Percentiles rank a stretch among this genome's conserved stretches.
phyloP scores from a whole-genome alignment of 768 basidiomycete genomes.

The Lactarius deliciosus region DNA sequence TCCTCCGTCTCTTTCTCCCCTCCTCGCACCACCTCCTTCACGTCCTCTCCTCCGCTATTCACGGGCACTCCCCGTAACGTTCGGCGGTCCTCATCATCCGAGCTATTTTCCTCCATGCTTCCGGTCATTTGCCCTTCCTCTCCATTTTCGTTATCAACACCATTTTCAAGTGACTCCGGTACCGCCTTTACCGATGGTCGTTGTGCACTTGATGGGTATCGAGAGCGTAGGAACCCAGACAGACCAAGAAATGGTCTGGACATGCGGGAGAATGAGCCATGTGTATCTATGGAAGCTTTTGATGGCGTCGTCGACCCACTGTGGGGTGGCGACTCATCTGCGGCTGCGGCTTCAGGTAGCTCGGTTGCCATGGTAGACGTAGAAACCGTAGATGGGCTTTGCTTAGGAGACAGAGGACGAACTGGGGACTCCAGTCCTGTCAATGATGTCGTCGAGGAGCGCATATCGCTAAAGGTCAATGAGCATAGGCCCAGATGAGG shows the following conservation, averaged over 20 bases:
- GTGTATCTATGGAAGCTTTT: constrained; percentile 30
- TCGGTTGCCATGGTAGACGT: constrained; percentile 24
- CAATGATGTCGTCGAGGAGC: constrained; percentile 8
- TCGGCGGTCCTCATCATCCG: constrained; percentile 15
- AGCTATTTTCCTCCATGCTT: background rate
- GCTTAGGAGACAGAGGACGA: constrained; percentile 9
- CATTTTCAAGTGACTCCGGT: constrained; percentile 30
- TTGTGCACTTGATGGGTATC: constrained; percentile 50
- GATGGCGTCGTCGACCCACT: constrained; percentile 63
- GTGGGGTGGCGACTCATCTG: constrained; percentile 44
- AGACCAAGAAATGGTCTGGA: constrained; percentile 47
- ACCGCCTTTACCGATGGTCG: constrained; percentile 32
- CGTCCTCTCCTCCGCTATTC: constrained; percentile 6
- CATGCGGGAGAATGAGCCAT: constrained; percentile 36
- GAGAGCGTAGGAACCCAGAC: constrained; percentile 60
- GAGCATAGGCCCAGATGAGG: background rate
- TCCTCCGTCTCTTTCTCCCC: constrained; percentile 12
- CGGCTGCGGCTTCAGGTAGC: constrained; percentile 35
- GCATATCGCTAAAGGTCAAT: background rate
- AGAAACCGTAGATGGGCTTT: constrained; percentile 4
- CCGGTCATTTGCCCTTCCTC: constrained; percentile 29
- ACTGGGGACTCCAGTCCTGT: constrained; percentile 21
- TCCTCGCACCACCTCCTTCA: constrained; percentile 8
- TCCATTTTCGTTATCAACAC: constrained; percentile 25
- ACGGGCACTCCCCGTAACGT: constrained; percentile 35